Conservation (phyloP, 1,284 basidiomycete species). For the Irpex sp. region DNA sequence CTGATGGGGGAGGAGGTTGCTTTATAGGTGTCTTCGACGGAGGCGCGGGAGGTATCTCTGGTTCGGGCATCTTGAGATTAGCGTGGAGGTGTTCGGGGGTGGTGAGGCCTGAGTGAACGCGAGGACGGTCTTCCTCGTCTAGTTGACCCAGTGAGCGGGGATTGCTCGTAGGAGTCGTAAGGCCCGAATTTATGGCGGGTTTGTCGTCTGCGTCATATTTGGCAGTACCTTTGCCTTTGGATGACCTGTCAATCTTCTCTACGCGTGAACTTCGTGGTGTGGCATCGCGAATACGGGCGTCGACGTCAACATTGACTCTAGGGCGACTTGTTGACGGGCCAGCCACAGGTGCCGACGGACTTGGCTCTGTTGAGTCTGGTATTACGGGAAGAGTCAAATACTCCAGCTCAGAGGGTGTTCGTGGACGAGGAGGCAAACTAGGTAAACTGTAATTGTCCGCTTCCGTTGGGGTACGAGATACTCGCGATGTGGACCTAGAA, state of each 20-base stretch:
- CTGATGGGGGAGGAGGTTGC: neutral
- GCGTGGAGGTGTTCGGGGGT: constrained; percentile 20
- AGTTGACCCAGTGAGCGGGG: constrained; percentile 4
- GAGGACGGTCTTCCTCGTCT: constrained; percentile 19
- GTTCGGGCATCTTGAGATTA: constrained; percentile 4
- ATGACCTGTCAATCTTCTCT: neutral
- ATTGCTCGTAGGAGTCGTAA: constrained; percentile 23
- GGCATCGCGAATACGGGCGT: neutral
- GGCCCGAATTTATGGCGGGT: constrained; percentile 16
- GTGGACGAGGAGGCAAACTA: constrained; percentile 4
- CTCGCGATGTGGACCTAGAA: neutral
- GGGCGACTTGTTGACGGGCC: constrained; percentile 1
- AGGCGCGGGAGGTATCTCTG: constrained; percentile 17
- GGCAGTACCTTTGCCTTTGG: neutral
- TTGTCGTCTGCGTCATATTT: constrained; percentile 6
- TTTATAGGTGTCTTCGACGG: neutral
- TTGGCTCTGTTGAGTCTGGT: constrained; percentile 15
- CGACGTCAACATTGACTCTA: neutral
- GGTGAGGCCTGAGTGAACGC: constrained; percentile 24
- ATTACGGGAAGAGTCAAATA: constrained; percentile 24
- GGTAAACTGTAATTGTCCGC: constrained; percentile 1
- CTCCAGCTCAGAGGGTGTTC: constrained; percentile 24
- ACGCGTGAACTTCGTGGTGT: neutral
- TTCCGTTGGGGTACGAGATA: constrained; percentile 4
- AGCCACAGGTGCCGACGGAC: neutral